A percentile compares a stretch with the other conserved stretches of the same genome.
Conservation (phyloP, 192 early-diverging fungal species). For the Dimargaris xerosporica region DNA sequence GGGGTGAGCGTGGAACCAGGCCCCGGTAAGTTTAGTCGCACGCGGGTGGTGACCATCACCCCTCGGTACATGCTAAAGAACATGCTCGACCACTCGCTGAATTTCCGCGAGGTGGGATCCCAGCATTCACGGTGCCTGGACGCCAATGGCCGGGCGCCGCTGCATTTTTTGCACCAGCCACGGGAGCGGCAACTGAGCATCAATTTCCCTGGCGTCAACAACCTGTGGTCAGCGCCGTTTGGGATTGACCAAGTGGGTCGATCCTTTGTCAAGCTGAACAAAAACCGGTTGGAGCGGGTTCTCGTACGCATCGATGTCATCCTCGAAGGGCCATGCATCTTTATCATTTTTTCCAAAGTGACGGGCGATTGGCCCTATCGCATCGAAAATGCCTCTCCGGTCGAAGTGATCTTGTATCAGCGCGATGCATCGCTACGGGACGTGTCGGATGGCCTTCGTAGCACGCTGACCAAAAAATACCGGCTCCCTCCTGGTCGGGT, state of each 20-base stretch:
- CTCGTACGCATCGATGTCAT: constrained; percentile 67
- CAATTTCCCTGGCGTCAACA: constrained; percentile 43
- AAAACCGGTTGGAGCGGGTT: constrained; percentile 38
- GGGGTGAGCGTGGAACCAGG: constrained; percentile 80
- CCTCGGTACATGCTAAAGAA: constrained; percentile 87
- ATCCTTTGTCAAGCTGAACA: constrained; percentile 60
- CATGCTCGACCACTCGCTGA: constrained; percentile 47
- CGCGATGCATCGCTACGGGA: constrained; percentile 17
- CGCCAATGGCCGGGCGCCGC: constrained; percentile 36
- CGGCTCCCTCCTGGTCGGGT: constrained; percentile 29
- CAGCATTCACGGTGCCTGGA: constrained; percentile 26
- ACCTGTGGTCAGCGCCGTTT: constrained; percentile 73
- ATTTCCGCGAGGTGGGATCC: constrained; percentile 57
- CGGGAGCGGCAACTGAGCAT: constrained; percentile 51
- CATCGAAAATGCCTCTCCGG: constrained; percentile 59
- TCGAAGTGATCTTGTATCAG: constrained; percentile 68
- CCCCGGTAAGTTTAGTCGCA: constrained; percentile 71
- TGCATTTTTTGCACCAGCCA: constrained; percentile 50
- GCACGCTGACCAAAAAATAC: constrained; percentile 13
- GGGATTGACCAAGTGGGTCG: constrained; percentile 77
- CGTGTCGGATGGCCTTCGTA: constrained; percentile 5
- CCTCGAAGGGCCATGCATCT: constrained; percentile 83
- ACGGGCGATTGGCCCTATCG: constrained; percentile 77
- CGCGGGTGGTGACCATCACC: constrained; percentile 77
- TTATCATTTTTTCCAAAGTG: constrained; percentile 65